Base-by-base conservation (phyloP, 345 rosid species). In the Linum tenue region DNA sequence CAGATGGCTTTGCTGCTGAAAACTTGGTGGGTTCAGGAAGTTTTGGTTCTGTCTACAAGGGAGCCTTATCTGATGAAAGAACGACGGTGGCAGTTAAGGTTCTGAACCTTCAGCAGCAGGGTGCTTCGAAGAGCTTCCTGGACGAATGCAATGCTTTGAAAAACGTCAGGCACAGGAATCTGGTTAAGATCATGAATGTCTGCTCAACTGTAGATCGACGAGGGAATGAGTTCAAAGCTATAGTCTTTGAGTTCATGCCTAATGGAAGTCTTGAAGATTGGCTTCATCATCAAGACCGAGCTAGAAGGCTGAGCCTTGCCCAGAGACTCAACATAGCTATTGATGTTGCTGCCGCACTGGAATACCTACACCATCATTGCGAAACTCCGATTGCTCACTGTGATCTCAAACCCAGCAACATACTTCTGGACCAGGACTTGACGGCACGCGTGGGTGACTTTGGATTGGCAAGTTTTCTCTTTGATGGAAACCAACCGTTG, bases 401-500 rank as follows among this genome's bases (percentile, higher is more conserved):
- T 22, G 80, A 77, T 67, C 65, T 73, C 17, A 77, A 73, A 39
- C 80, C 77, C 38, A 77, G 80, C 68, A 73, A 73, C 37, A 70
- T 70, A 40, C 73, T 73, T 5, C 59, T 77, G 4, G 75, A 77
- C 6, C 31, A 70, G 12, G 63, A 70, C 42, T 64, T 73, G 70
- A 73, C 70, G 5, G 77, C 70, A 7, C 75, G 65, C 62, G 77
- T 73, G 37, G 70, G 77, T 22, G 80, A 70, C 14, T 77, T 77
- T 38, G 81, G 75, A 56, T 56, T 77, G 42, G 75, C 81, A 5
- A 77, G 56, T 31, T 44, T 77, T 39, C 57, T 77, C 8, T 37
- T 51, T 16, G 69, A 77, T 14, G 67, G 38, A 41, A 61, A 63
- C 35, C 48, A 16, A n/a, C 59, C 70, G 43, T 6, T 41, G 3